Evolutionary conservation across 169 alveolate genomes (phyloP).

Genomic region (Plasmodium reichenowi): DNA sequence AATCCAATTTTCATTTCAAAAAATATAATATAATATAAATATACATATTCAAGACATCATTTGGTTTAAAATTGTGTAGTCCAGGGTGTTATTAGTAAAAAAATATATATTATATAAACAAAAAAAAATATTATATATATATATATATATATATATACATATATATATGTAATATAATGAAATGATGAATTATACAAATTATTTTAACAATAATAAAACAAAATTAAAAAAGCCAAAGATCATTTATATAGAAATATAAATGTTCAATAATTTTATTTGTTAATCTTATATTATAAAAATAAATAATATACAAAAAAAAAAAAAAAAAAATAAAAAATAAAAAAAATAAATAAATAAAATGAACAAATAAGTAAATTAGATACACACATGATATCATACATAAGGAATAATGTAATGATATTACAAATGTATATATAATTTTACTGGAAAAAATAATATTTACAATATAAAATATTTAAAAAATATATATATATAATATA

Average conservation of each 20-base stretch:
- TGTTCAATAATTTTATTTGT: conserved; percentile 1
- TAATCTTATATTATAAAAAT: background rate
- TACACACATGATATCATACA: too few species aligned
- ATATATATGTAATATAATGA: too few species aligned
- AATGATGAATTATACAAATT: conserved; percentile 28
- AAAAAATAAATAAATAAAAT: background rate
- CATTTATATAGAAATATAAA: conserved; percentile 5
- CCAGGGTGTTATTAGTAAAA: conserved; percentile 7
- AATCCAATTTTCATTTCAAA: too few species aligned
- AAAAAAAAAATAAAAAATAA: background rate
- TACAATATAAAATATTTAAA: too few species aligned
- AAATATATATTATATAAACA: conserved; percentile 18
- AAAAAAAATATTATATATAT: conserved; percentile 1
- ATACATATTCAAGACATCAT: too few species aligned
- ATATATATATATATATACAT: too few species aligned
- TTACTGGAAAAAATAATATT: too few species aligned
- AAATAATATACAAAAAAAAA: background rate
- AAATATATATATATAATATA: background rate
- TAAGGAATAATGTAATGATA: background rate
- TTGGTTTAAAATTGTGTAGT: conserved; percentile 18
- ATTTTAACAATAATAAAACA: conserved; percentile 70
- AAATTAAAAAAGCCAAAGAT: conserved; percentile 69
- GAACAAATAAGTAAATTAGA: too few species aligned
- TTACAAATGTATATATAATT: background rate
- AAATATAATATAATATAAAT: too few species aligned